phyloP scores from a whole-genome alignment of 768 basidiomycete species.

The Lactifluus volemus region DNA sequence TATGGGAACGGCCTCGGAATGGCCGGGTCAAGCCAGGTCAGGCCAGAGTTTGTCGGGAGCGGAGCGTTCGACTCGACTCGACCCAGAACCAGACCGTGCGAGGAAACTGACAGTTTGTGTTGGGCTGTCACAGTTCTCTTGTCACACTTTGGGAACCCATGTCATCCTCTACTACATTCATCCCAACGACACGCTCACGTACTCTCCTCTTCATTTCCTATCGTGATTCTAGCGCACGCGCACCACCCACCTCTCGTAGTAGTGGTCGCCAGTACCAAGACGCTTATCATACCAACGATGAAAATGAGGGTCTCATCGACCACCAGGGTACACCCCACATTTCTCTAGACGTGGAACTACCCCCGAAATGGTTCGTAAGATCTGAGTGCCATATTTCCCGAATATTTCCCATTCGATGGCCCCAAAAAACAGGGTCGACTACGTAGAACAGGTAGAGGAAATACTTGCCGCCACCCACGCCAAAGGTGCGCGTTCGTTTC shows the following conservation, averaged over 20 bases:
- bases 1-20: too few species aligned
- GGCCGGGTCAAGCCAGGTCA: neutral
- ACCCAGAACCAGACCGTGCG: too few species aligned
- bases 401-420: constrained; percentile 19
- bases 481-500: constrained; percentile 57
- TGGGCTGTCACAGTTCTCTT: too few species aligned
- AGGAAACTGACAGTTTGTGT: too few species aligned
- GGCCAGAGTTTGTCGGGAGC: neutral
- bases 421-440: constrained; percentile 64
- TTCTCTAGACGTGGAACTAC: constrained; percentile 51
- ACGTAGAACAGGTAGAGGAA: constrained; percentile 82
- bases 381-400: constrained; percentile 10
- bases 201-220: constrained; percentile 93
- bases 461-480: constrained; percentile 56
- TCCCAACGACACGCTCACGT: constrained; percentile 67
- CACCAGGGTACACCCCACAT: constrained; percentile 38
- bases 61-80: too few species aligned
- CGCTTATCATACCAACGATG: constrained; percentile 44
- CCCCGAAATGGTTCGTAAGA: constrained; percentile 72
- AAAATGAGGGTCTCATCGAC: constrained; percentile 57
- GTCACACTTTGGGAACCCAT: neutral
- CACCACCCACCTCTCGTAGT: constrained; percentile 32
- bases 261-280: constrained; percentile 38
- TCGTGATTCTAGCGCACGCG: constrained; percentile 63
- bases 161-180: constrained; percentile 25